Base-by-base conservation (phyloP, 768 basidiomycete species). In the Albatrellus ellisii region DNA sequence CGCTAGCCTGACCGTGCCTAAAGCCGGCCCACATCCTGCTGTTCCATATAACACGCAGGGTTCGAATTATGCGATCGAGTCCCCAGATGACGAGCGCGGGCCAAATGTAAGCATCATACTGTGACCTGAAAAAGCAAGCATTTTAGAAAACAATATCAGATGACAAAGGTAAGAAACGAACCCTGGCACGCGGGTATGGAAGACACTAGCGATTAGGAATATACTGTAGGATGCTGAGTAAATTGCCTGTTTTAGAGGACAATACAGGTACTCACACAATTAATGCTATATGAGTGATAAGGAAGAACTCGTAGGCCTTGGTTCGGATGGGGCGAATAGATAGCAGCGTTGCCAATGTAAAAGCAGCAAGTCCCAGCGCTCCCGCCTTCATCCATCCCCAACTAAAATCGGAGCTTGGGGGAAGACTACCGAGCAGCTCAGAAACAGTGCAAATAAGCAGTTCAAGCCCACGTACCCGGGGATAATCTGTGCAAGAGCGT, bases 71-170 rank as follows among this genome's bases (percentile, higher is more conserved):
- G 21, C 70, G 63, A 52, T 73, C 71, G 41, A 69, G 52, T 10
- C 54, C 65, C 70, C 69, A 73, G 42, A 73, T 46, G 39, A 68
- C 49, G 41, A 70, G 55, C 15, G 60, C 61, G 12, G 69, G 67
- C 68, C 68, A 70, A 38, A 72, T 58, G 47, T 66, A 70, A 38
- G 49, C 52, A n/a, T 56, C 63, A 45, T 54, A 61, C 62, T 64
- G 43, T 28, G 15, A 21, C n/a, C 18, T 20, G 33, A 7, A 37
- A 21, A 17, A 37, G 26, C 14, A 26, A 2, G 36, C 1, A 32
- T 40, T 41, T 41, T 6, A 12, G 18, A 27, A 8, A 10, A 41
- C 11, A 6, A 20, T n/a, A 22, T 20, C 12, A 15, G 12, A 14
- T 41, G 15, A 35, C 21, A 45, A 20, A 43, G 18, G 25, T 12